Evolutionary conservation across 73 alveolate genomes (phyloP).

Genomic region (Paramecium biaurelia): DNA sequence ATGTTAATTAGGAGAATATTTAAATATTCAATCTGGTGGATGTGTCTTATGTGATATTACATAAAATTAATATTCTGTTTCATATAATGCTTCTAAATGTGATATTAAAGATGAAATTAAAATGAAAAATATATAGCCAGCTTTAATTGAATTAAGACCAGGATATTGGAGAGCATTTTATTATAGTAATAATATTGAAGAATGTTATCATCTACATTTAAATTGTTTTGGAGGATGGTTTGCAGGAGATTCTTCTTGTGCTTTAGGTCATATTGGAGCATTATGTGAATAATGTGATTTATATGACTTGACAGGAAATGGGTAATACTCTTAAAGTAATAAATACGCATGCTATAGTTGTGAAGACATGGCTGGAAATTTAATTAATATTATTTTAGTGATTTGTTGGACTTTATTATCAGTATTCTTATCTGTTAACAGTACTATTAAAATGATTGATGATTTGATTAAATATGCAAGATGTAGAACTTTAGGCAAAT

Average conservation of each 20-base stretch:
- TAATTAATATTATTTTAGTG: background rate
- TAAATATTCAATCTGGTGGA: background rate
- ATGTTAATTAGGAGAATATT: background rate
- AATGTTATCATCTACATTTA: background rate
- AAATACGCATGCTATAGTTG: background rate
- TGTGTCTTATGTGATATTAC: background rate
- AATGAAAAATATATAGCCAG: background rate
- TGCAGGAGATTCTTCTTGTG: conserved; percentile 25
- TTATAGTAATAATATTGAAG: background rate
- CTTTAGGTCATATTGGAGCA: conserved; percentile 55
- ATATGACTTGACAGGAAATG: background rate
- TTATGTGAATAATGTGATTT: conserved; percentile 53
- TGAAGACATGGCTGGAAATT: background rate
- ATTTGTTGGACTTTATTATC: background rate
- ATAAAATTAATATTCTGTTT: background rate
- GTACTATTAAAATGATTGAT: background rate
- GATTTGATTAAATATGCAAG: background rate
- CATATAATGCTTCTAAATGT: background rate
- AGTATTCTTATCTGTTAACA: background rate
- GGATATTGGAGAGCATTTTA: conserved; percentile 43
- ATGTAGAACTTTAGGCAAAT: background rate
- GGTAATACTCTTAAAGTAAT: background rate
- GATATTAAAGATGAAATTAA: background rate
- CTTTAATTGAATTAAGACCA: background rate
- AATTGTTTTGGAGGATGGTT: conserved; percentile 33